Conservation (phyloP, 1,284 basidiomycete species). For the Agaricales sp. region DNA sequence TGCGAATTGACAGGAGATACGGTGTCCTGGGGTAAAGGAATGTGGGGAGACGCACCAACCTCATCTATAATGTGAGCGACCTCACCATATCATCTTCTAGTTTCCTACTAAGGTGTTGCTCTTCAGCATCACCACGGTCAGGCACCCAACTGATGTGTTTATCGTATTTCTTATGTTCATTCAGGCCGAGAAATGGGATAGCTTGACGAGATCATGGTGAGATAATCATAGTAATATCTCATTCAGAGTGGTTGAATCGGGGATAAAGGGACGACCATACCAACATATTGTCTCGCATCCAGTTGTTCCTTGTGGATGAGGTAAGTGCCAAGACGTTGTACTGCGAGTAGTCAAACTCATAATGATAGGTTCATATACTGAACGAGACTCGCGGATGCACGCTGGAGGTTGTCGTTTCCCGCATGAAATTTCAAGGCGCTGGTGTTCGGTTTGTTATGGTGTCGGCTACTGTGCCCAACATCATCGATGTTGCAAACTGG, state of each 20-base stretch:
- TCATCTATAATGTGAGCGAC: conserved; percentile 66
- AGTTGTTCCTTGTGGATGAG: conserved; percentile 87
- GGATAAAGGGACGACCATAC: conserved; percentile 49
- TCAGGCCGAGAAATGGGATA: conserved; percentile 93
- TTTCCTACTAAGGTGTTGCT: background rate
- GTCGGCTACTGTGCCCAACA: conserved; percentile 92
- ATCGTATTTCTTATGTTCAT: conserved; percentile 2
- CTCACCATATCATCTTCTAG: too few species aligned
- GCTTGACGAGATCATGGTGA: conserved; percentile 76
- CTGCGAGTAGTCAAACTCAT: background rate
- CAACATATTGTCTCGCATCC: conserved; percentile 56
- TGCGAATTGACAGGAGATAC: conserved; percentile 92
- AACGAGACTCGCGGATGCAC: conserved; percentile 86
- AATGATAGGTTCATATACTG: conserved; percentile 76
- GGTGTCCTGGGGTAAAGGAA: conserved; percentile 43
- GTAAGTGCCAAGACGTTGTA: conserved; percentile 25
- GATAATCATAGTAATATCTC: conserved; percentile 7
- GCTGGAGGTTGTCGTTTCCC: conserved; percentile 85
- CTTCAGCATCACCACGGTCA: conserved; percentile 66
- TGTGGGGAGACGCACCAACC: conserved; percentile 63
- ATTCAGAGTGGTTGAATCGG: conserved; percentile 7
- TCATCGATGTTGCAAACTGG: conserved; percentile 85
- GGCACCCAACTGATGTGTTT: conserved; percentile 11
- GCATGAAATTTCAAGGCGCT: conserved; percentile 77
- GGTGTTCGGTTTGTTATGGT: conserved; percentile 78